Percentiles rank a stretch among this genome's conserved stretches.
Evolutionary conservation across 73 alveolate genomes (phyloP).

Genomic region (Paramecium primaurelia): DNA sequence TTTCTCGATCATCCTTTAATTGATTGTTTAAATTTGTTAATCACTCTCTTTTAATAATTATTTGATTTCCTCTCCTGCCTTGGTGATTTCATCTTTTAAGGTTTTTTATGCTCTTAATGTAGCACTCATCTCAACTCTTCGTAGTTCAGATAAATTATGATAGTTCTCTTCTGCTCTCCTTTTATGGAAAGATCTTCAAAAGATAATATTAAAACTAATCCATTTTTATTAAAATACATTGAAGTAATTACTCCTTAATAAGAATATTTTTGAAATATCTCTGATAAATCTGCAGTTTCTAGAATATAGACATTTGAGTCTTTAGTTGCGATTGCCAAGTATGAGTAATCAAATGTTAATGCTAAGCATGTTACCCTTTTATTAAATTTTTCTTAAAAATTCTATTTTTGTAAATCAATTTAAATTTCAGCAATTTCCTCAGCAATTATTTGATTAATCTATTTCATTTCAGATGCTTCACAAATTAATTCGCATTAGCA

Average conservation of each 20-base stretch:
- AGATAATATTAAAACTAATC: background rate
- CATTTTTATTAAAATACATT: background rate
- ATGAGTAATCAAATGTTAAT: background rate
- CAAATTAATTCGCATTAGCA: background rate
- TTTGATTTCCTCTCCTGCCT: background rate
- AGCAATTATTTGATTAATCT: background rate
- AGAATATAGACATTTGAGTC: background rate
- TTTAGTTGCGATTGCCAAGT: background rate
- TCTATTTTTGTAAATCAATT: background rate
- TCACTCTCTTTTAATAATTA: background rate
- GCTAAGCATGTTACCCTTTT: background rate
- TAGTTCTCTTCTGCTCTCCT: background rate
- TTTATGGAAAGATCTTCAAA: background rate
- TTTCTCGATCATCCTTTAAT: background rate
- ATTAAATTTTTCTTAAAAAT: background rate
- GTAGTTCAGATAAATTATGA: background rate
- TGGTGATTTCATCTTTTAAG: background rate
- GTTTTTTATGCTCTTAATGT: background rate
- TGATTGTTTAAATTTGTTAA: too few relatives aligned
- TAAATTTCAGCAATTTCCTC: background rate
- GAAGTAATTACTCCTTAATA: background rate
- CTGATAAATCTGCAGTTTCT: background rate
- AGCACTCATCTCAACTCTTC: background rate
- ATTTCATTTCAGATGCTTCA: background rate
- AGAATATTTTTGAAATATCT: background rate